Base-by-base conservation (phyloP, 1,139 yeast genomes). In the Suhomyces taliae region DNA sequence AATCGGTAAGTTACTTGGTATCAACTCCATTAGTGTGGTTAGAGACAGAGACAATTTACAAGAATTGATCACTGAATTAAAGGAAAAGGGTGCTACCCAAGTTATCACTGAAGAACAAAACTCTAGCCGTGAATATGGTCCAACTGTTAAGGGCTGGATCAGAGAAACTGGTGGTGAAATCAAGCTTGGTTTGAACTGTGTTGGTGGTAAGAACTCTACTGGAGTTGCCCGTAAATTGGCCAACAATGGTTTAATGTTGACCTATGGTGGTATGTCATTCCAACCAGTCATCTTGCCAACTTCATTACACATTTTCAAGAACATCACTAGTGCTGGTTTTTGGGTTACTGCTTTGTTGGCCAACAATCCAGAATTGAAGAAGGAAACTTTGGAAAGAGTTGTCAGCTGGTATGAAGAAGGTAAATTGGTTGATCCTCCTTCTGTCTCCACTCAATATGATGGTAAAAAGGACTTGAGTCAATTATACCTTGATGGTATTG, bases 211-310 rank as follows among this genome's bases (percentile, higher is more conserved):
- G 54, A 85, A 90, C 36, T 80, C 90, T 37, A 77, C 96, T 1
- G 84, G 85, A 38, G 74, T 93, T 56, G 93, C 96, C 8, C 79
- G 97, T 55, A 90, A 90, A 62, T 76, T 93, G 53, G 82, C 80
- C 44, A 62, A 69, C 19, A 77, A 81, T 52, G 89, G 90, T 31
- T 76, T 87, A 53, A 75, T 93, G 76, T 82, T 88, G 58, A 90
- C 99, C 0, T 93, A 93, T 63, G 99, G 99, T 29, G 99, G 97
- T 42, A 93, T 93, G 99, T 89, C 98, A 6, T 84, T 85, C 74
- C 93, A 90, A 69, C 99, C 99, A 3, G 95, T 95, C 27, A 79
- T 82, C 14, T 69, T 93, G 49, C 97, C 98, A 37, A 90, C 97
- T 1, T 82, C 96, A 1, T 71, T 89, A 51, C 88, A 89, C 61